Conservation (phyloP, 2,329 filamentous ascomycete genomes). For the Fonsecaea multimorphosa region DNA sequence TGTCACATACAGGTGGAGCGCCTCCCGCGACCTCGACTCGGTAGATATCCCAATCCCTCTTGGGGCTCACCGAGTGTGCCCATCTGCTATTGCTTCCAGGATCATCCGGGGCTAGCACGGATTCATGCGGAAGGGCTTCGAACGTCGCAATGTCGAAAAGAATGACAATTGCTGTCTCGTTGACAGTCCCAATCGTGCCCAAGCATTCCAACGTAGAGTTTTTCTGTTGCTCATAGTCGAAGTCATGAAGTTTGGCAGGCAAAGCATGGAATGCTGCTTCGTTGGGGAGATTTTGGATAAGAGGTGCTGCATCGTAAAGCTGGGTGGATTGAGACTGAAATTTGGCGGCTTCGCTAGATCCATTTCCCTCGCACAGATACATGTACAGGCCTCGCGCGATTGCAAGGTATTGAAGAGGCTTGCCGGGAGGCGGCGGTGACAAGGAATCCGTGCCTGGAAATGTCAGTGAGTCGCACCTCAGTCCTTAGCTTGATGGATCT, state of each 20-base stretch:
- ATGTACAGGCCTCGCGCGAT: conserved; percentile 59
- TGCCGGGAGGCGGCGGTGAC: conserved; percentile 40
- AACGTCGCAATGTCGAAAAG: conserved; percentile 40
- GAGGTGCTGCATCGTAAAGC: conserved; percentile 50
- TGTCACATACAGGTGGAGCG: conserved; percentile 45
- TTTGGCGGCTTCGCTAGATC: conserved; percentile 41
- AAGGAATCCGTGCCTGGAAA: conserved; percentile 39
- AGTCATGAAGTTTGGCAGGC: conserved; percentile 42
- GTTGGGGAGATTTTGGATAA: conserved; percentile 41
- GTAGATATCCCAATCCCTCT: conserved; percentile 48
- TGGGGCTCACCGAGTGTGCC: conserved; percentile 28
- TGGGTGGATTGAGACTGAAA: conserved; percentile 54
- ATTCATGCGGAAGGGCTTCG: conserved; percentile 31
- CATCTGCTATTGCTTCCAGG: conserved; percentile 20
- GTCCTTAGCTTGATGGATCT: neutral
- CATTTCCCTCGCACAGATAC: conserved; percentile 51
- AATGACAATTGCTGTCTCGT: conserved; percentile 32
- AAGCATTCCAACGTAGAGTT: conserved; percentile 37
- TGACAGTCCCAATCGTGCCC: conserved; percentile 35
- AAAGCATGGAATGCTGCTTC: conserved; percentile 43
- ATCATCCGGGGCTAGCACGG: conserved; percentile 32
- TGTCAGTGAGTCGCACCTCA: conserved; percentile 4
- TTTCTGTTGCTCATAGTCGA: conserved; percentile 33
- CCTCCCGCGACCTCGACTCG: conserved; percentile 50
- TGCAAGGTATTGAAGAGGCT: conserved; percentile 52